phyloP scores from a whole-genome alignment of 2,329 filamentous ascomycete species.

The Phoma sp. region DNA sequence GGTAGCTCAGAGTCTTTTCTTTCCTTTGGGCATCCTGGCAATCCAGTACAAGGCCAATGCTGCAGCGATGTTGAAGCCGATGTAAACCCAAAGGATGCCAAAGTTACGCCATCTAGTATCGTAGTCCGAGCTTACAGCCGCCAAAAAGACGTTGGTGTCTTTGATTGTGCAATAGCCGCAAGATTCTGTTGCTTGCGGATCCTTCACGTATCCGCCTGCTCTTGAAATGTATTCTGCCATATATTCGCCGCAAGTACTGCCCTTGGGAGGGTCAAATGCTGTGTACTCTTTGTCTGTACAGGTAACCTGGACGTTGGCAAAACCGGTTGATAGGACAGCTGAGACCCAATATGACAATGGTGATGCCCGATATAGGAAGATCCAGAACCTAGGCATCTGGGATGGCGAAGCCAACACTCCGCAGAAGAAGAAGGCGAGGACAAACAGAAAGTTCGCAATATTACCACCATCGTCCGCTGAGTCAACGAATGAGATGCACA shows the following conservation, averaged over 20 bases:
- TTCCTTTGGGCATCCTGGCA: constrained; percentile 61
- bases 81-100: constrained; percentile 61
- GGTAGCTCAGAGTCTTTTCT: constrained; percentile 33
- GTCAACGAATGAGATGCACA: constrained; percentile 78
- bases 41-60: constrained; percentile 63
- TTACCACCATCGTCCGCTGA: constrained; percentile 78
- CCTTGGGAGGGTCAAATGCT: constrained; percentile 47
- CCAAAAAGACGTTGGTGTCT: constrained; percentile 55
- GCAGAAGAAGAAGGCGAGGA: constrained; percentile 76
- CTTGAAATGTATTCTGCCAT: constrained; percentile 49
- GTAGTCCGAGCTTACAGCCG: constrained; percentile 53
- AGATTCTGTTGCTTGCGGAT: constrained; percentile 52
- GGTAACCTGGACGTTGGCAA: constrained; percentile 56
- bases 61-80: constrained; percentile 59
- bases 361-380: constrained; percentile 75
- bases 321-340: constrained; percentile 57
- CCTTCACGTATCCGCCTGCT: constrained; percentile 50
- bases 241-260: constrained; percentile 52
- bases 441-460: constrained; percentile 77
- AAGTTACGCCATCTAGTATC: constrained; percentile 61
- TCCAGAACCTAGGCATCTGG: constrained; percentile 74
- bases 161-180: constrained; percentile 53
- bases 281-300: constrained; percentile 55
- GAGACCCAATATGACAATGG: constrained; percentile 69
- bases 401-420: constrained; percentile 66